Evolutionary conservation across 495 filamentous ascomycete genomes (phyloP), one percentile per base, ranked within the genome.

Genomic region (Trichoderma reesei): DNA sequence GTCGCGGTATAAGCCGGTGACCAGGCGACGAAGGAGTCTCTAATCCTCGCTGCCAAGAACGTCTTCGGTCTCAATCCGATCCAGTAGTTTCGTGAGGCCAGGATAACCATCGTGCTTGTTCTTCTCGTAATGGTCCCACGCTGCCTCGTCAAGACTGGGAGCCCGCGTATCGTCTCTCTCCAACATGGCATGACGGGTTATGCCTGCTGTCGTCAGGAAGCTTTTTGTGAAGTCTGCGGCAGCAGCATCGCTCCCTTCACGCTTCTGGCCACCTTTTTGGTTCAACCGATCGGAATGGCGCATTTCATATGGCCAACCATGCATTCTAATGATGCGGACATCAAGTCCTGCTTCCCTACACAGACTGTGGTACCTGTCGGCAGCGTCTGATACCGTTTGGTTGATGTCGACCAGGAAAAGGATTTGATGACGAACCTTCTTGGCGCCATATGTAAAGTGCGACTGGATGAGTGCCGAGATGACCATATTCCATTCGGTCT

Each of bases 371-470:
- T 64, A n/a, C 20, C 60, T 34, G 37, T 64, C 41, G 7, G 63
- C 63, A 8, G 48, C 38, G 36, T 64, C 63, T 36, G 56, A 64
- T 54, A 68, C 66, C 1, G 39, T 41, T 41, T 68, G 69, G 16
- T 68, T 66, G 60, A 74, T 70, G 38, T 74, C 72, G 18, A 74
- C 39, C 1, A 72, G 56, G 56, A 67, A 72, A 7, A 74, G 65
- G 44, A 71, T 64, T 20, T 71, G 38, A 56, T 64, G 26, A 10
- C 39, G 44, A 18, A 48, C n/a, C 18, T 18, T n/a, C n/a, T 48
- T 48, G 4, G 5, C 9, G 18, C 16, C 44, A 20, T n/a, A 20
- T 48, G 44, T 18, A 1, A 16, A 26, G 5, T 33, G 9, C 0
- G 65, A 41, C 18, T 70, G 68, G 0, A 66, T 65, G 33, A 72